phyloP scores from a whole-genome alignment of 257 asterid species.

The Solanum clarkiae region DNA sequence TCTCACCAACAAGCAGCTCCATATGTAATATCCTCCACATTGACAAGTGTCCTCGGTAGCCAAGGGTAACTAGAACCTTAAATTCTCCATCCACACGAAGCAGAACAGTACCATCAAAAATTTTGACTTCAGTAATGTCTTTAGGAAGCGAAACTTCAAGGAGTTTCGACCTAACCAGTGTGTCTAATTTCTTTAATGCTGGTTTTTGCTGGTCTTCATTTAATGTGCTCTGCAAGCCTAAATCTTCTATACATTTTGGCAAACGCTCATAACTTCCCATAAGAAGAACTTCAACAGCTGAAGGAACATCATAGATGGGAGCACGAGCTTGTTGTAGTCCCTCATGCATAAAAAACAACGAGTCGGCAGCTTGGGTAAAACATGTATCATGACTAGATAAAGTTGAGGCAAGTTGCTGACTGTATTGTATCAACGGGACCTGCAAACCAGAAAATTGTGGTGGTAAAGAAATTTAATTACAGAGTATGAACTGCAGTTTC shows the following conservation, averaged over 20 bases:
- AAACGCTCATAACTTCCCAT: slow-evolving; percentile 74
- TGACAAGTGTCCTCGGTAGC: slow-evolving; percentile 94
- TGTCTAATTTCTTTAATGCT: slow-evolving; percentile 72
- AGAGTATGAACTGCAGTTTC: neutral
- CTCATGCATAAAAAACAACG: slow-evolving; percentile 98
- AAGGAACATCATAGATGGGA: slow-evolving; percentile 93
- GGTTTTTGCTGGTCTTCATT: slow-evolving; percentile 66
- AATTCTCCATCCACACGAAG: slow-evolving; percentile 92
- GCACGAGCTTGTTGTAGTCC: slow-evolving; percentile 99
- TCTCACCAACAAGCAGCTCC: slow-evolving; percentile 96
- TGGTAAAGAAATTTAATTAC: neutral
- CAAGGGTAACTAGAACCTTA: slow-evolving; percentile 90
- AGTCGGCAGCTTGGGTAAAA: slow-evolving; percentile 96
- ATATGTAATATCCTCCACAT: slow-evolving; percentile 96
- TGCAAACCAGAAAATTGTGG: slow-evolving; percentile 26
- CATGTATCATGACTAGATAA: slow-evolving; percentile 94
- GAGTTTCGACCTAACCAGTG: slow-evolving; percentile 79
- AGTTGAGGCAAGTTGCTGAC: slow-evolving; percentile 86
- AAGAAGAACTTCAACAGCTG: slow-evolving; percentile 83
- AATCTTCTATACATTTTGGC: slow-evolving; percentile 90
- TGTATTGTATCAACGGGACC: slow-evolving; percentile 89
- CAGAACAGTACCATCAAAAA: slow-evolving; percentile 83
- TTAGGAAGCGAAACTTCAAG: slow-evolving; percentile 77
- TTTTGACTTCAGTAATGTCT: slow-evolving; percentile 58
- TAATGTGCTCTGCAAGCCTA: slow-evolving; percentile 66